Evolutionary conservation across 2,329 filamentous ascomycete species (phyloP).

Genomic region (Curvularia spicifera): DNA sequence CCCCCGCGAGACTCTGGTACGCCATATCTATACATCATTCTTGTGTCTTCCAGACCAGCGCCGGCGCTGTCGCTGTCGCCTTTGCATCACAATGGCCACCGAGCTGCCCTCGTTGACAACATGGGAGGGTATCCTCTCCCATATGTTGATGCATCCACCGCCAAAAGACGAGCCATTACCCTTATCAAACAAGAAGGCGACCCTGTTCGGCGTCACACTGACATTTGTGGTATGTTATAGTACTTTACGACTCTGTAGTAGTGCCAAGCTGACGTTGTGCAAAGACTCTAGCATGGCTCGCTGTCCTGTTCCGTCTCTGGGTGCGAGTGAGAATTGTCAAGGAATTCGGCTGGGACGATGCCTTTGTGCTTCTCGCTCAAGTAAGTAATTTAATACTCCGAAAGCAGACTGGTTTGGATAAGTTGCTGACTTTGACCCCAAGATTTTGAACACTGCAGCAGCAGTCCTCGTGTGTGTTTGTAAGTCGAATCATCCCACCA

Average conservation of each 20-base stretch:
- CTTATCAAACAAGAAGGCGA: slow-evolving; percentile 33
- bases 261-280: slow-evolving; percentile 15
- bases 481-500: slow-evolving; percentile 15
- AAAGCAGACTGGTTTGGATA: neutral
- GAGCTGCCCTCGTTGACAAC: slow-evolving; percentile 17
- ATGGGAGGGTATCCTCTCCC: slow-evolving; percentile 27
- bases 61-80: slow-evolving; percentile 8
- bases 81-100: slow-evolving; percentile 7
- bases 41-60: slow-evolving; percentile 6
- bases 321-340: slow-evolving; percentile 37
- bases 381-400: slow-evolving; percentile 23
- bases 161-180: slow-evolving; percentile 38
- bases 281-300: slow-evolving; percentile 37
- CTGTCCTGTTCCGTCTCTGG: slow-evolving; percentile 38
- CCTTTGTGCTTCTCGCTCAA: slow-evolving; percentile 38
- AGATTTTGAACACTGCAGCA: slow-evolving; percentile 37
- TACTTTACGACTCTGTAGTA: neutral
- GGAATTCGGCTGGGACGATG: slow-evolving; percentile 48
- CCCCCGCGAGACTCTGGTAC: slow-evolving; percentile 4
- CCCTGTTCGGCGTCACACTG: slow-evolving; percentile 35
- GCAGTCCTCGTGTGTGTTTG: slow-evolving; percentile 32
- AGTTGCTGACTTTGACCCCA: slow-evolving; percentile 6
- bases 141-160: slow-evolving; percentile 33
- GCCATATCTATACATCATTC: slow-evolving; percentile 5
- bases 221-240: slow-evolving; percentile 34